Percentiles rank a stretch among this genome's conserved stretches.
Evolutionary conservation across 345 rosid genomes (phyloP).

Genomic region (Dimocarpus longan): DNA sequence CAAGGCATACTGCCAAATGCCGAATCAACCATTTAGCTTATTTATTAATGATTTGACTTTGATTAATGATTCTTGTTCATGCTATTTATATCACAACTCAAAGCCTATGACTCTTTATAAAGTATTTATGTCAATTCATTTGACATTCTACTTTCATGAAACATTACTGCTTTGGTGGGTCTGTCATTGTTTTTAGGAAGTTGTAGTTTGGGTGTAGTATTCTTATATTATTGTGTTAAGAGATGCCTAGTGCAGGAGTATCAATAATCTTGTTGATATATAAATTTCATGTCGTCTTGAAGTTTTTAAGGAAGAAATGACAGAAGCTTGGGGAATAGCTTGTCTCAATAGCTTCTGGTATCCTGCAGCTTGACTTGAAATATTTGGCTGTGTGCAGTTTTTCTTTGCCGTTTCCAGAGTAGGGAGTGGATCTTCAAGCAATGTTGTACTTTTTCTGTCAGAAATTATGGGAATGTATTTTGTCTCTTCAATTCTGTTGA

Average conservation of each 20-base stretch:
- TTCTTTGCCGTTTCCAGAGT: conserved; percentile 98
- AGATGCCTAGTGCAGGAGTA: not conserved
- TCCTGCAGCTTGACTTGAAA: conserved; percentile 21
- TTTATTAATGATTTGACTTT: not conserved
- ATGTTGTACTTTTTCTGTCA: conserved; percentile 88
- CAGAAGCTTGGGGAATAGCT: not conserved
- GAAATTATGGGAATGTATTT: conserved; percentile 99
- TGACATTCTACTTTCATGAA: not conserved
- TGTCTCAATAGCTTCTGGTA: not conserved
- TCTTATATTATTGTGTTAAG: not conserved
- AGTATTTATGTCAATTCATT: not conserved
- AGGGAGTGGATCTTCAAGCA: conserved; percentile 99
- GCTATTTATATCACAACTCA: conserved; percentile 3
- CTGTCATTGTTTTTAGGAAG: not conserved
- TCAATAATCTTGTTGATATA: not conserved
- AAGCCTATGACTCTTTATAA: not conserved
- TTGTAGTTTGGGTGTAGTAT: not conserved
- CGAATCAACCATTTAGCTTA: conserved; percentile 8
- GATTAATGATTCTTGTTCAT: not conserved
- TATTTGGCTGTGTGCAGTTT: conserved; percentile 61
- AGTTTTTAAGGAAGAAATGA: not conserved
- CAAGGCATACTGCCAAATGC: not conserved
- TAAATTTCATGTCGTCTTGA: not conserved
- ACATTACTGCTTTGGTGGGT: not conserved
- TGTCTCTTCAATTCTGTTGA: conserved; percentile 89